Conservation (phyloP, 2,329 filamentous ascomycete genomes). For the Botryotinia calthae region DNA sequence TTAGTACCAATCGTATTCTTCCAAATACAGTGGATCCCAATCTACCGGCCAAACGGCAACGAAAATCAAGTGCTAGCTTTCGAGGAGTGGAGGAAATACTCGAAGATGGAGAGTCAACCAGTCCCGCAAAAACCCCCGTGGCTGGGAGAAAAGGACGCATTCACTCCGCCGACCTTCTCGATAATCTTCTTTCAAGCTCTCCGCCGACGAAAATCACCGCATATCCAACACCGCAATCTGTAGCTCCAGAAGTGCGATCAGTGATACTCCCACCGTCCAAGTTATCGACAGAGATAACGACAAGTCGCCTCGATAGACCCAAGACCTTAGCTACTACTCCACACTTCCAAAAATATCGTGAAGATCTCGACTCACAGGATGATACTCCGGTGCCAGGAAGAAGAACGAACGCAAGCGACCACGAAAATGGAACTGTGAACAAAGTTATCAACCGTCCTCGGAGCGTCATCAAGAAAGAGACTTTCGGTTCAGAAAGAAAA, state of each 20-base stretch:
- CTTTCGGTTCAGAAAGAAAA: background rate
- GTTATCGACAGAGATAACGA: background rate
- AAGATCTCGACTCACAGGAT: background rate
- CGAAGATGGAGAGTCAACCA: constrained; percentile 31
- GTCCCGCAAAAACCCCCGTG: background rate
- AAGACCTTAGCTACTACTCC: background rate
- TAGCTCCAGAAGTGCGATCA: constrained; percentile 1
- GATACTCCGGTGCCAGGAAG: background rate
- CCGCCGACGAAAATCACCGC: background rate
- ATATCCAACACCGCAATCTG: constrained; percentile 1
- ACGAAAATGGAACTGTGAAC: background rate
- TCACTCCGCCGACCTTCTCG: constrained; percentile 17
- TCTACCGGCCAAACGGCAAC: constrained; percentile 25
- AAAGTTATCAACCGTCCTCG: background rate
- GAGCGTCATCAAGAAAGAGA: background rate
- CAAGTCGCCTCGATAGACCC: background rate
- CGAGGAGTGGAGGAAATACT: constrained; percentile 25
- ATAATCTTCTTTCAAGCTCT: constrained; percentile 25
- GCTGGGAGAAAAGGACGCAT: background rate
- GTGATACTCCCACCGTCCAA: background rate
- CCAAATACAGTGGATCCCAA: constrained; percentile 28
- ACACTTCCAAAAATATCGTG: background rate
- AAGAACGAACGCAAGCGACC: background rate
- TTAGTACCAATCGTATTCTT: constrained; percentile 35
- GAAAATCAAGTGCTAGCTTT: constrained; percentile 21